Base-by-base conservation (phyloP, 176 grass and related monocot genomes). In the Eremochloa ophiuroides region DNA sequence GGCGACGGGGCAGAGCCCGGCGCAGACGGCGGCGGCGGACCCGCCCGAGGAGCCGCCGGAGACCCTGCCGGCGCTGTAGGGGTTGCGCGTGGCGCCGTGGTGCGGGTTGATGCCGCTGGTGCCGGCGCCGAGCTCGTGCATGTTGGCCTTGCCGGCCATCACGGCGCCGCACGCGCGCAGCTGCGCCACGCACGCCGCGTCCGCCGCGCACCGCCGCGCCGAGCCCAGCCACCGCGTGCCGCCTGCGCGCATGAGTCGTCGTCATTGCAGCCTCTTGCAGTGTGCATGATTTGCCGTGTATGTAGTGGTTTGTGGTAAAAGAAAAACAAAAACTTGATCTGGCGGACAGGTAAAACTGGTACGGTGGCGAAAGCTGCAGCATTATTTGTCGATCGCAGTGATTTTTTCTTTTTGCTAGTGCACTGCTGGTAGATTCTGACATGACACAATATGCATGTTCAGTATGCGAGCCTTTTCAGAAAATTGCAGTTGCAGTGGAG, bases 121-220 rank as follows among this genome's bases (percentile, higher is more conserved):
- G 3, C 87, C 87, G 2, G 96, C 93, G 15, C 96, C 96, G 23
- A 99, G 93, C 85, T 99, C 96, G 74, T 99, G 96, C 96, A 99
- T 95, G 82, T 91, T 97, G 59, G 92, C 85, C 70, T 98, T 98
- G 12, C 92, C 90, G 17, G 94, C 84, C 41, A 98, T 26, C 8
- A 98, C 77, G 18, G 82, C 92, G 40, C 92, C 95, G 90, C 95
- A 98, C 43, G 84, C 78, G 10, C 92, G 89, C 86, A 98, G 80
- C 86, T 87, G 90, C 66, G 82, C 84, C 58, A 95, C 92, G 81
- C 90, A 94, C 56, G 71, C 80, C 40, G 95, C 95, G 85, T 98
- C 95, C 31, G 15, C 28, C 40, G 0, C n/a, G 78, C 95, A 98
- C 23, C 35, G 62, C 17, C 95, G 78, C 81, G 50, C 23, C 66